Conservation (phyloP, 108 stramenopile genomes). For the Fragilaria radians region DNA sequence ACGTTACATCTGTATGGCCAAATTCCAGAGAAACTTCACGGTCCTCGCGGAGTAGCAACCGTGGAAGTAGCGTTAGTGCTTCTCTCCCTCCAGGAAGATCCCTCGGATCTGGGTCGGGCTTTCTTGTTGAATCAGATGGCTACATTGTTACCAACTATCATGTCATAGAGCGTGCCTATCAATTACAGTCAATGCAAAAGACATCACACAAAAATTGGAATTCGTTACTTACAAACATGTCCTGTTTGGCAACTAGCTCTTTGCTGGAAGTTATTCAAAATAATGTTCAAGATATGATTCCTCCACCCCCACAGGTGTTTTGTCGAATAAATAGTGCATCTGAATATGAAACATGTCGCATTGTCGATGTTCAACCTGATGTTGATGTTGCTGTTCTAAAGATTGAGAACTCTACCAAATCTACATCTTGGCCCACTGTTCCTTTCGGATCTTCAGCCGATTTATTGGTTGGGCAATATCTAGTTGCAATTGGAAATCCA, state of each 20-base stretch:
- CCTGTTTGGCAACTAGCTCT: constrained; percentile 1
- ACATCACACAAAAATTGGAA: not conserved
- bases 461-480: constrained; percentile 77
- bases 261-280: not conserved
- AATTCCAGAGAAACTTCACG: not conserved
- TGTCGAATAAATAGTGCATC: constrained; percentile 30
- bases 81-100: constrained; percentile 19
- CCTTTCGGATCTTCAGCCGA: constrained; percentile 51
- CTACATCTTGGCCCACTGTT: constrained; percentile 6
- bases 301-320: constrained; percentile 26
- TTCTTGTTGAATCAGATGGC: constrained; percentile 61
- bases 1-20: constrained; percentile 55
- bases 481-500: constrained; percentile 83
- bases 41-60: not conserved
- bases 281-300: not conserved
- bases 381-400: constrained; percentile 84
- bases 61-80: not conserved
- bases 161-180: constrained; percentile 69
- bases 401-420: constrained; percentile 7
- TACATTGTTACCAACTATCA: constrained; percentile 90
- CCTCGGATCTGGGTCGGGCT: constrained; percentile 68
- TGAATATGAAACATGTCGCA: constrained; percentile 35
- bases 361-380: constrained; percentile 80
- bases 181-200: constrained; percentile 8
- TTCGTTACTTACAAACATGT: constrained; percentile 14